Evolutionary conservation across 176 grass and related monocot genomes (phyloP).

Genomic region (Oryza brachyantha): DNA sequence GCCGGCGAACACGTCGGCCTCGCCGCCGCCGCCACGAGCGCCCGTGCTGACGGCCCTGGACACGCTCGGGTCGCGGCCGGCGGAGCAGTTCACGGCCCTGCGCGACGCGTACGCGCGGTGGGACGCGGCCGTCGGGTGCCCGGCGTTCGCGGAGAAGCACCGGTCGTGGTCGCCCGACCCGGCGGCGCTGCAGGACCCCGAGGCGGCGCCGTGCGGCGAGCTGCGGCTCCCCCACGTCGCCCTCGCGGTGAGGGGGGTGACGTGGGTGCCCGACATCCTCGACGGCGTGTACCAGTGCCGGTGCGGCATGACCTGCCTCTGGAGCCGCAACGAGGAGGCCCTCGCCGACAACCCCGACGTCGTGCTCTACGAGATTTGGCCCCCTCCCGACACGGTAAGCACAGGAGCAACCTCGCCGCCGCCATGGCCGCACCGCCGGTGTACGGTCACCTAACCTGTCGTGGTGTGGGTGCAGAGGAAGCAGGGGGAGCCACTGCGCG

Average conservation of each 20-base stretch:
- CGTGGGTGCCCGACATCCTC: conserved; percentile 1
- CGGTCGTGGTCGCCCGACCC: conserved; percentile 32
- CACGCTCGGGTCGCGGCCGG: conserved; percentile 1
- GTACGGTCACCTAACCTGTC: background rate
- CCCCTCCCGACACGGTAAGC: conserved; percentile 39
- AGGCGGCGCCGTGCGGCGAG: background rate
- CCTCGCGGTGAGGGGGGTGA: background rate
- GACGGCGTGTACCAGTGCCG: background rate
- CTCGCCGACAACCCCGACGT: conserved; percentile 40
- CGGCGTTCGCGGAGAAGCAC: conserved; percentile 31
- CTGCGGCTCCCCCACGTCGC: background rate
- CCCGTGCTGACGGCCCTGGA: conserved; percentile 21
- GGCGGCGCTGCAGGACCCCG: conserved; percentile 30
- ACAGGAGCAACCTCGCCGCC: background rate
- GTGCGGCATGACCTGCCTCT: background rate
- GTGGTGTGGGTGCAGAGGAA: conserved; percentile 38
- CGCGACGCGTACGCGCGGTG: conserved; percentile 28
- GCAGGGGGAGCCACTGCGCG: conserved; percentile 46
- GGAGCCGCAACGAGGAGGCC: conserved; percentile 8
- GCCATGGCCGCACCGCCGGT: no score
- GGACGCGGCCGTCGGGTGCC: conserved; percentile 41
- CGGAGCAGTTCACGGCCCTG: conserved; percentile 29
- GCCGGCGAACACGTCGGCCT: background rate
- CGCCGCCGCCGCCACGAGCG: background rate
- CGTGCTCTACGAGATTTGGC: conserved; percentile 34